Base-by-base conservation (phyloP, 139 green algal species). In the Tetradesmus obliquus region DNA sequence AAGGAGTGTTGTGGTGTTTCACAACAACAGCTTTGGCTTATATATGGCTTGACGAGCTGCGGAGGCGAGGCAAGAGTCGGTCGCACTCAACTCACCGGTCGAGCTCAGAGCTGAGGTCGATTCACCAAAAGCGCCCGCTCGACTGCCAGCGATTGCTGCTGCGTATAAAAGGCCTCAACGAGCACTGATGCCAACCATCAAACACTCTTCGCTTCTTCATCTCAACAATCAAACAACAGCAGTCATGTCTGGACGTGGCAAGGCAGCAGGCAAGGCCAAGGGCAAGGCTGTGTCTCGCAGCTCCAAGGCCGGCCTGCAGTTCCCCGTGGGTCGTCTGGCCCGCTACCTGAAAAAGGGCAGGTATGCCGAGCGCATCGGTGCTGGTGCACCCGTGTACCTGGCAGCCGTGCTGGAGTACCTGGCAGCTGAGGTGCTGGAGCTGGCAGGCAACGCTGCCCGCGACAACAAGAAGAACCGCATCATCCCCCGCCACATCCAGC, bases 391-490 rank as follows among this genome's bases (percentile, higher is more conserved):
- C 15, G 97, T 98, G 94, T 97, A 98, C 95, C 98, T 99, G 93
- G 97, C 98, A 32, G 98, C 97, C 54, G 97, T 98, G 97, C 95
- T 98, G 98, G 24, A 97, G 93, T 84, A 99, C 98, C 93, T 96
- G 32, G 82, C 83, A 57, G 93, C 95, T 71, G 94, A 98, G 93
- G 94, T 98, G 55, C 94, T 98, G 32, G 96, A 98, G 93, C 93
- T 98, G 81, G 95, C 95, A 60, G 96, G 95, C 88, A 98, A 98
- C 93, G 97, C 97, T 69, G 94, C 97, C 80, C 93, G 96, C 82
- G 96, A 98, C 96, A 98, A 98, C 95, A 98, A 98, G 96, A 98
- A 98, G 95, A 97, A 94, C 66, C 93, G 96, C 88, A 98, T 98
- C 87, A 89, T 96, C 3, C 95, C 95, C 15, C 90, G 96, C 57